These are phyloP conservation scores for Pulveroboletus sp. DNA, from an alignment of 768 basidiomycete species.

Conservation along the genomic window DNA sequence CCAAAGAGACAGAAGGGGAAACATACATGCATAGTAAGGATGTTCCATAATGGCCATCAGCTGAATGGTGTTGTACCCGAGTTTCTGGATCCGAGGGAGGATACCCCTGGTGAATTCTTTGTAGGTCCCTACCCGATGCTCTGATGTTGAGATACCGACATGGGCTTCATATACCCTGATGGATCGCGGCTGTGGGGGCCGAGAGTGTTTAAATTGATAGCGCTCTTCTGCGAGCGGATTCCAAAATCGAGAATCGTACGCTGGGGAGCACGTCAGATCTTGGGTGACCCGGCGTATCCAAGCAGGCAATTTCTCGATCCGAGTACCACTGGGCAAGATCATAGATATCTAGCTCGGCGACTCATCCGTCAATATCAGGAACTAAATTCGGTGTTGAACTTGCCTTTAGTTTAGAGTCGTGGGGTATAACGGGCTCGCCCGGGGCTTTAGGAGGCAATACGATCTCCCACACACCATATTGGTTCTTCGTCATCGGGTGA, in stretches of 20 bases:
- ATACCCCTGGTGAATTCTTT: slow-evolving; percentile 87
- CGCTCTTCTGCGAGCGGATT: slow-evolving; percentile 72
- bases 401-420: slow-evolving; percentile 95
- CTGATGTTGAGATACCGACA: slow-evolving; percentile 91
- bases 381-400: slow-evolving; percentile 10
- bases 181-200: slow-evolving; percentile 61
- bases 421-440: slow-evolving; percentile 80
- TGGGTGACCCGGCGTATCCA: slow-evolving; percentile 98
- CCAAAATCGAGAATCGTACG: slow-evolving; percentile 99
- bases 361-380: not conserved
- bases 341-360: slow-evolving; percentile 72
- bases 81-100: slow-evolving; percentile 80
- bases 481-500: slow-evolving; percentile 80
- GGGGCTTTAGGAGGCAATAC: slow-evolving; percentile 59
- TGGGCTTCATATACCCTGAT: slow-evolving; percentile 95
- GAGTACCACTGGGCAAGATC: slow-evolving; percentile 69
- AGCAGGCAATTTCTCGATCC: slow-evolving; percentile 87
- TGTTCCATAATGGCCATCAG: slow-evolving; percentile 99
- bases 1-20: not conserved
- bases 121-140: slow-evolving; percentile 87
- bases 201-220: slow-evolving; percentile 79
- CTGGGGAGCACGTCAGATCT: slow-evolving; percentile 80
- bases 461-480: slow-evolving; percentile 90
- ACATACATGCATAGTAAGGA: slow-evolving; percentile 93
- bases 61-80: slow-evolving; percentile 97